phyloP scores from a whole-genome alignment of 176 grass and related monocot species.

The Cenchrus purpureus region DNA sequence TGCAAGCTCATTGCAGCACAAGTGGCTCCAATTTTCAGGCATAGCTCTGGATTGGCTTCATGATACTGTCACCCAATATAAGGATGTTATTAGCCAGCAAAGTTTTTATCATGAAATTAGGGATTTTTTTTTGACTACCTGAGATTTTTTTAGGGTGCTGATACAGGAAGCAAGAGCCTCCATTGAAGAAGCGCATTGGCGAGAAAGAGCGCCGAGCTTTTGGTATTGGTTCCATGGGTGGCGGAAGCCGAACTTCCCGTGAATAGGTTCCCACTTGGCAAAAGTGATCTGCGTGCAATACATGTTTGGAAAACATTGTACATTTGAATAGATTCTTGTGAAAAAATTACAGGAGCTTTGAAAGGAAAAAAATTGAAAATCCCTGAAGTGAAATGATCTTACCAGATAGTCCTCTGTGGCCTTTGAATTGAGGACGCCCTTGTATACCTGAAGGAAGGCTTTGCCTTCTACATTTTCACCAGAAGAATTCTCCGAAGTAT shows the following conservation, averaged over 20 bases:
- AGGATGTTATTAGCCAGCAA: neutral
- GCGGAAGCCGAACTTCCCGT: conserved; percentile 73
- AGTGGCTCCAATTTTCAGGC: conserved; percentile 41
- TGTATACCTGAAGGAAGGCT: conserved; percentile 73
- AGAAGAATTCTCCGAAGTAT: conserved; percentile 53
- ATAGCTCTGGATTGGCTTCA: conserved; percentile 56
- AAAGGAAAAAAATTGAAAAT: neutral
- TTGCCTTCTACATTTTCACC: conserved; percentile 59
- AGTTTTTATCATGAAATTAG: neutral
- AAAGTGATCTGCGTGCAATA: conserved; percentile 63
- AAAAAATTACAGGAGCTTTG: neutral
- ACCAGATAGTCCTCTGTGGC: conserved; percentile 75
- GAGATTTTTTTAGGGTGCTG: conserved; percentile 44
- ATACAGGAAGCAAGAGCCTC: conserved; percentile 67
- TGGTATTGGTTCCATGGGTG: conserved; percentile 91
- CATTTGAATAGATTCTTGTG: too few relatives aligned
- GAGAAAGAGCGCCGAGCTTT: conserved; percentile 67
- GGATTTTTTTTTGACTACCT: conserved; percentile 38
- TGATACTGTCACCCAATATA: conserved; percentile 42
- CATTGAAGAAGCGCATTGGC: conserved; percentile 82
- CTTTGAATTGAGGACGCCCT: conserved; percentile 75
- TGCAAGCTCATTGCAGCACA: conserved; percentile 75
- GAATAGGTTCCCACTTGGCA: conserved; percentile 87
- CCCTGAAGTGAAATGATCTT: conserved; percentile 32
- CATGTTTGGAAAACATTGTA: too few relatives aligned